phyloP scores from a whole-genome alignment of 164 flowering plant species.

The Berberis thunbergii region DNA sequence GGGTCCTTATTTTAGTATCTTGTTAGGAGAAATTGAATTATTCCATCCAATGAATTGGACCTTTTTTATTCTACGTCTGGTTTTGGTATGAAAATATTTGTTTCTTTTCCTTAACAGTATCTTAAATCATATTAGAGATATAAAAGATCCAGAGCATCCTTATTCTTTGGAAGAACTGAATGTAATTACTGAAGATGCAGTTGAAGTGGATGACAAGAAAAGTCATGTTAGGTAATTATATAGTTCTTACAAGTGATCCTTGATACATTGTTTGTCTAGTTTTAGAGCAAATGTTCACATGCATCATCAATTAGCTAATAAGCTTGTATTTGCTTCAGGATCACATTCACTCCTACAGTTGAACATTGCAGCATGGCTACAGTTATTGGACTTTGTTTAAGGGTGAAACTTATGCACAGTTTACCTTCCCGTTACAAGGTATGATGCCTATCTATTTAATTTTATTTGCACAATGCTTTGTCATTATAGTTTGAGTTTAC shows the following conservation, averaged over 20 bases:
- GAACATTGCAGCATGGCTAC: constrained; percentile 86
- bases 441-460: not conserved
- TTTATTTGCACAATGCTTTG: no score
- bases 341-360: constrained; percentile 87
- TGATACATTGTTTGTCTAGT: not conserved
- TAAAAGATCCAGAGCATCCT: constrained; percentile 94
- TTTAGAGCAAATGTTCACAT: not conserved
- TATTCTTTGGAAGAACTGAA: constrained; percentile 87
- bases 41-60: no score
- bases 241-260: not conserved
- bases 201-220: constrained; percentile 57
- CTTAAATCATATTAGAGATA: constrained; percentile 73
- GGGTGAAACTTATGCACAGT: constrained; percentile 70
- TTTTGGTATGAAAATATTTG: no score
- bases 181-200: constrained; percentile 80
- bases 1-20: no score
- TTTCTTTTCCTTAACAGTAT: constrained; percentile 29
- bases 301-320: not conserved
- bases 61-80: no score
- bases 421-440: constrained; percentile 90
- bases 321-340: constrained; percentile 32
- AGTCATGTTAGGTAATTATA: constrained; percentile 49
- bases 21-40: no score
- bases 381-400: constrained; percentile 73
- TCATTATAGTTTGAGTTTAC: no score